Evolutionary conservation across 805 yeast species (phyloP).

Genomic region (Maudiozyma barnettii): DNA sequence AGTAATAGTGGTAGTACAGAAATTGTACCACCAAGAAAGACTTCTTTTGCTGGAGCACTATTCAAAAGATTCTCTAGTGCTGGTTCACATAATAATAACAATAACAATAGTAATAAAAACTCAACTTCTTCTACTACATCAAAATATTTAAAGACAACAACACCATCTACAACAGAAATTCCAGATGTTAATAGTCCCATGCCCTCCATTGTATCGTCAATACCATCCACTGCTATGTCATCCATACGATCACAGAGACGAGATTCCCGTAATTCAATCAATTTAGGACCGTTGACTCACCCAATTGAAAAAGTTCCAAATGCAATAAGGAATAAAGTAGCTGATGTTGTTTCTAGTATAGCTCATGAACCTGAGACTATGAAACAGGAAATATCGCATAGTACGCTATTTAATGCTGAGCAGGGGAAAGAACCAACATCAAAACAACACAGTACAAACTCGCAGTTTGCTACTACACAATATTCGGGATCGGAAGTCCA

Average conservation of each 20-base stretch:
- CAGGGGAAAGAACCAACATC: not conserved
- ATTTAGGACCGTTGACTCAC: not conserved
- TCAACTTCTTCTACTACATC: not conserved
- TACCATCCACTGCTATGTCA: not conserved
- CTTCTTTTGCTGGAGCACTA: slow-evolving; percentile 20
- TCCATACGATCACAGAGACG: not conserved
- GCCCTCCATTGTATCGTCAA: not conserved
- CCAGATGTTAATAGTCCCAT: not conserved
- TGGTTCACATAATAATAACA: not conserved
- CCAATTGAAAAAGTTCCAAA: slow-evolving; percentile 1
- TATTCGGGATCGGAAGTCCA: too few species aligned
- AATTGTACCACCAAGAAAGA: slow-evolving; percentile 14
- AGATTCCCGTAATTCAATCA: not conserved
- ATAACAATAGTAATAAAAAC: not conserved
- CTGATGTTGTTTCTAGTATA: slow-evolving; percentile 1
- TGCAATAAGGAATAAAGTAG: not conserved
- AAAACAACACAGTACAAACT: not conserved
- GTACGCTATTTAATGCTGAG: not conserved
- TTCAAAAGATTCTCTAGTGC: slow-evolving; percentile 18
- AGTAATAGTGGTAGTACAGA: not conserved
- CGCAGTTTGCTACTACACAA: not conserved
- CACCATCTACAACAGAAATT: not conserved
- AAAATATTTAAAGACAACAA: not conserved
- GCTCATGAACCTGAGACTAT: not conserved
- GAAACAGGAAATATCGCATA: not conserved